phyloP scores from a whole-genome alignment of 805 yeast genomes.

The Cyberlindnera sargentensis region DNA sequence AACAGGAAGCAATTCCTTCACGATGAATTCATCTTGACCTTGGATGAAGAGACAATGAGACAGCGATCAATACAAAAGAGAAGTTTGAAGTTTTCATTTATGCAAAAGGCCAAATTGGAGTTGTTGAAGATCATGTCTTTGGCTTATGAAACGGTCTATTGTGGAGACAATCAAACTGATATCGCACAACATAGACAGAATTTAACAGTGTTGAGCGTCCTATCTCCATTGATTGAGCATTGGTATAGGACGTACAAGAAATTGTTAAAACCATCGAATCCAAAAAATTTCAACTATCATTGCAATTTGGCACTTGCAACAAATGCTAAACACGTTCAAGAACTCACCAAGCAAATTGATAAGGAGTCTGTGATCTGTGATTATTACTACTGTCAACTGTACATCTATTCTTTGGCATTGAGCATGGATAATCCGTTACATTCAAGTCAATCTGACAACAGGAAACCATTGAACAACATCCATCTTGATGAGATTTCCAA shows the following conservation, averaged over 20 bases:
- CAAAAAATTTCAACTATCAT: slow-evolving; percentile 30
- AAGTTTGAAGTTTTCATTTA: slow-evolving; percentile 45
- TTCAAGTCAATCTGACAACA: slow-evolving; percentile 10
- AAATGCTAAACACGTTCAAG: slow-evolving; percentile 26
- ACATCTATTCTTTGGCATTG: slow-evolving; percentile 77
- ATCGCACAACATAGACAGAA: slow-evolving; percentile 53
- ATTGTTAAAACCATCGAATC: slow-evolving; percentile 43
- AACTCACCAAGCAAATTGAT: slow-evolving; percentile 38
- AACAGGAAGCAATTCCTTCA: slow-evolving; percentile 22
- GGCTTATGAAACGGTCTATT: slow-evolving; percentile 79
- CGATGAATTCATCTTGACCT: slow-evolving; percentile 24
- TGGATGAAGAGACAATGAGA: slow-evolving; percentile 25
- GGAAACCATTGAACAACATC: slow-evolving; percentile 27
- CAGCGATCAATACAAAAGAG: slow-evolving; percentile 19
- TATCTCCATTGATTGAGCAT: slow-evolving; percentile 68
- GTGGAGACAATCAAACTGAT: slow-evolving; percentile 46
- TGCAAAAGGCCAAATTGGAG: slow-evolving; percentile 75
- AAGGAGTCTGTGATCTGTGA: slow-evolving; percentile 73
- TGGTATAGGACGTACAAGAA: slow-evolving; percentile 66
- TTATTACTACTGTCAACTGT: slow-evolving; percentile 75
- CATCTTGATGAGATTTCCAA: slow-evolving; percentile 64
- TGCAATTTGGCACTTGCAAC: slow-evolving; percentile 20
- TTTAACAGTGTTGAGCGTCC: slow-evolving; percentile 60
- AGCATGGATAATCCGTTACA: slow-evolving; percentile 35
- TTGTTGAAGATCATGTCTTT: slow-evolving; percentile 69